Evolutionary conservation across 257 asterid species (phyloP), one percentile per base, ranked within the genome.

Genomic region (Ophiorrhiza pumila): DNA sequence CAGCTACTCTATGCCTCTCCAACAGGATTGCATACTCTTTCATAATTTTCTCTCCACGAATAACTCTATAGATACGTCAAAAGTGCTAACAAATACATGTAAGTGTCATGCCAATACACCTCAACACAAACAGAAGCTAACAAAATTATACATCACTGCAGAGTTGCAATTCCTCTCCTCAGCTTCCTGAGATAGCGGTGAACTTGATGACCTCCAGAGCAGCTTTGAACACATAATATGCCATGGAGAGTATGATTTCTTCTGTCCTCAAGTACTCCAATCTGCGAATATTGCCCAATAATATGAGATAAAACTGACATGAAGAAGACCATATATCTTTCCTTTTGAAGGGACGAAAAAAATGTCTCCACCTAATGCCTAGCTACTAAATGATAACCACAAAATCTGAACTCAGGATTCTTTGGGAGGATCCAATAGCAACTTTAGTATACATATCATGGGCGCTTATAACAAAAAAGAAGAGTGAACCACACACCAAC

Each of bases 231-330:
- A 46, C 96, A 94, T 77, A 92, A 82, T 77, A 92, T 85, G 68
- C 96, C 99, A 81, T 85, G 96, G 68, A 95, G 96, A 18, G 98
- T 95, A 65, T 86, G 92, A 76, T 90, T 95, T 82, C 99, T 85
- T 73, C 96, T 95, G 81, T 95, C 99, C 83, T 95, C 99, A 69
- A 95, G 99, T 53, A 88, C 87, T 49, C 99, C 99, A 74, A 95
- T 85, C 99, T 95, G 82, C 73, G 67, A 75, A 31, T 32, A 43
- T 52, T 65, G 4, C 22, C 37, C 31, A 1, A 18, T 25, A 46
- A 74, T n/a, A n/a, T 35, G 45, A 67, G 27, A 66, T 58, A 60
- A 50, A 66, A 63, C 31, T 59, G 39, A 39, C 39, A 42, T 43
- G 41, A 15, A 9, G 3, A 53, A 22, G 25, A 17, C 25, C 27